Base-by-base conservation (phyloP, 2,329 filamentous ascomycete species). In the Pseudogymnoascus sp. region DNA sequence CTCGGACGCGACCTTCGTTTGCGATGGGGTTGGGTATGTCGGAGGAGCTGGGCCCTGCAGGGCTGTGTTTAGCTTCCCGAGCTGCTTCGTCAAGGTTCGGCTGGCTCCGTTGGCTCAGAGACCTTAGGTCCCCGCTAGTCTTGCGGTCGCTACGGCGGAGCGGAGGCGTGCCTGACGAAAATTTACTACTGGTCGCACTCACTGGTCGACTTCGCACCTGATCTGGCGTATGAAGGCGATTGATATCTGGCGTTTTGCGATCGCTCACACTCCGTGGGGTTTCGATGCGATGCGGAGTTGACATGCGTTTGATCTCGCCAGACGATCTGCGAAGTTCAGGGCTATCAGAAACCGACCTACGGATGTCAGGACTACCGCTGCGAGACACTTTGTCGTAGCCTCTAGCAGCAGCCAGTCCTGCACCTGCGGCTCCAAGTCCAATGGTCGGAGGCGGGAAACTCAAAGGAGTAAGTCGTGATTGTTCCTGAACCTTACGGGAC, bases 1-100 rank as follows among this genome's bases (percentile, higher is more conserved):
- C 79, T 75, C 90, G 90, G 78, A 85, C 87, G 78, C 91, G 92
- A 79, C 90, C 89, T 82, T 92, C 91, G 79, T 93, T 92, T 76
- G 88, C 89, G 77, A 91, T 82, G 71, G 91, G 90, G 88, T 88
- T 79, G 85, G 84, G 69, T 78, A 81, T 69, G 81, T 82, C 71
- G 81, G 83, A 70, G 75, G 49, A 60, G 67, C 71, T 69, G 66
- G 71, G 72, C 70, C 72, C 72, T 68, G 73, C 74, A 69, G 71
- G 72, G 75, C 75, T 74, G 72, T 78, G 77, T 75, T 79, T 77
- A 77, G 79, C 71, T 69, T 71, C 65, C 67, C 66, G 63, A 42
- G 36, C 64, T 60, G 61, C 68, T 66, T 70, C 73, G 67, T 70
- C 69, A 69, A 73, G 73, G 67, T 74, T 75, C 69, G 74, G 68